Evolutionary conservation across 2,329 filamentous ascomycete genomes (phyloP), one percentile per base, ranked within the genome.

Genomic region (Nothophoma quercina): DNA sequence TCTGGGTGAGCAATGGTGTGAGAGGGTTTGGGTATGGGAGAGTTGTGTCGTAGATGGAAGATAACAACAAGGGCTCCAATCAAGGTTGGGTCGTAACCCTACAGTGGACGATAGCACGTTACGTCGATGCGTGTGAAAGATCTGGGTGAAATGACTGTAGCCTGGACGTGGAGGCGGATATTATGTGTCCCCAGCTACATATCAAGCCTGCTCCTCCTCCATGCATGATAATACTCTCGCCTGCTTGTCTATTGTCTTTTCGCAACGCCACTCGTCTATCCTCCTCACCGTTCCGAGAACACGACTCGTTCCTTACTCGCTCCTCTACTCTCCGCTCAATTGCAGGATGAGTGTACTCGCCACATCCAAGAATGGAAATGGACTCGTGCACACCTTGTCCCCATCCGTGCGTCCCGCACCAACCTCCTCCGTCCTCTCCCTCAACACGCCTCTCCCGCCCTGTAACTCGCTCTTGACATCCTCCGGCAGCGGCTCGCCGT

Each of bases 351-450:
- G 81, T 76, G 88, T 88, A 61, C 91, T 93, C 23, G 93, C 93
- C 75, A 97, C 89, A 77, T 98, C 93, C 68, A 98, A 81, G 78
- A 97, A 98, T 4, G 95, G 93, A 75, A 96, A 98, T 22, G 95
- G 92, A 71, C 90, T 96, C 35, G 91, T 93, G 58, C 96, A 91
- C 68, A 96, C 90, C 82, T 98, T 98, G 77, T 97, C 92, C 67
- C 95, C 91, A 73, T 78, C 68, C 65, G 73, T 80, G 63, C 84
- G 64, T 67, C 84, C 78, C 39, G 72, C 73, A 26, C 78, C 78
- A 16, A 77, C 72, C 52, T 76, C 71, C 58, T 77, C 77, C 44
- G 75, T 65, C 38, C 69, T 59, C 64, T 75, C 71, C 26, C 73
- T 55, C 26, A 75, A 29, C 39, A 75, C 66, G 23, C 71, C 72